A percentile compares a stretch with the other conserved stretches of the same genome.
Conservation (phyloP, 192 early-diverging fungal species). For the Coemansia sp. region DNA sequence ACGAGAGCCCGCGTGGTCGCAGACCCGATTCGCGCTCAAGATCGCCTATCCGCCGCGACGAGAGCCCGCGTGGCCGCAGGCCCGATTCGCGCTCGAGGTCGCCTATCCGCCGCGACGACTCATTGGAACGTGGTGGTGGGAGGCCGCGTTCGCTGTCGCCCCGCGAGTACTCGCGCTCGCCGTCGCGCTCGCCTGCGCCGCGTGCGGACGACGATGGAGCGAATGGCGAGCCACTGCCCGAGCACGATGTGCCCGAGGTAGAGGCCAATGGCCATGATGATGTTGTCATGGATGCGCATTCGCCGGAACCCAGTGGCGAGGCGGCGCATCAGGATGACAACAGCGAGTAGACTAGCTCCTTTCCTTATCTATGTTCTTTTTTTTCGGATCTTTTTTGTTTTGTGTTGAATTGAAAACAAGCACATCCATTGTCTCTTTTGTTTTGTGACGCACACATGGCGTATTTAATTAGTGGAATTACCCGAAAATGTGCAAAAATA, state of each 20-base stretch:
- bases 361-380: background rate
- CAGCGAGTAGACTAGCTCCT: background rate
- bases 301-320: background rate
- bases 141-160: constrained; percentile 4
- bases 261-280: constrained; percentile 9
- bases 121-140: constrained; percentile 4
- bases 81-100: constrained; percentile 24
- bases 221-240: constrained; percentile 12
- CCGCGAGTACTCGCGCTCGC: constrained; percentile 3
- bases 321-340: constrained; percentile 5
- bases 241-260: constrained; percentile 11
- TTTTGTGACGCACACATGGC: background rate
- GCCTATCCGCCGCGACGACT: constrained; percentile 6
- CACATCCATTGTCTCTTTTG: background rate
- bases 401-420: background rate
- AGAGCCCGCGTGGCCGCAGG: background rate
- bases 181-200: background rate
- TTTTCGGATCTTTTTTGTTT: background rate
- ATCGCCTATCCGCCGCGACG: constrained; percentile 12
- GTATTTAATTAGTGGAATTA: background rate
- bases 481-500: background rate
- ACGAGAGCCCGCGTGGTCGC: constrained; percentile 14
- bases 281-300: constrained; percentile 1
- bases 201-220: constrained; percentile 3
- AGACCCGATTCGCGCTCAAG: constrained; percentile 26